These are phyloP conservation scores for Sporisorium reilianum DNA, from an alignment of 1,284 basidiomycete genomes.

Conservation along the genomic window DNA sequence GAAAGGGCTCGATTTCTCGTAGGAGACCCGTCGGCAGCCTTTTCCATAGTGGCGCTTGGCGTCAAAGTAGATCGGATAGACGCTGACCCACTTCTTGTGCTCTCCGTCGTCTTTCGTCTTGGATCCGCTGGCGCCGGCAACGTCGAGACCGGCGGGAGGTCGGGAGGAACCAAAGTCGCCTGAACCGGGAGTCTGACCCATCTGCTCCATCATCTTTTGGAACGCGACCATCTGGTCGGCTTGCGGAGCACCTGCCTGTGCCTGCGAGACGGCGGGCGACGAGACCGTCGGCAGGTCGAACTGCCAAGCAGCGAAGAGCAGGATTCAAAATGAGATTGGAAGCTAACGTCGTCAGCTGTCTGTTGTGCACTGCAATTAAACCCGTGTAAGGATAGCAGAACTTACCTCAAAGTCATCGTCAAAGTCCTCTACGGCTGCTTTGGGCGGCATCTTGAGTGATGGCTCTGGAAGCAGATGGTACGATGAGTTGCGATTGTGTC, in stretches of 20 bases:
- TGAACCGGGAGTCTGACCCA: conserved; percentile 48
- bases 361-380: not conserved
- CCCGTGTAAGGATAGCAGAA: not conserved
- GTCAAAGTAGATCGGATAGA: conserved; percentile 97
- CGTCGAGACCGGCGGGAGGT: conserved; percentile 11
- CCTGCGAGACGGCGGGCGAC: conserved; percentile 41
- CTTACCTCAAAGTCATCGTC: conserved; percentile 69
- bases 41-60: conserved; percentile 87
- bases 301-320: conserved; percentile 15
- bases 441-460: conserved; percentile 46
- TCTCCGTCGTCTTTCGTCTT: conserved; percentile 48
- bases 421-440: conserved; percentile 65
- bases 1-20: conserved; percentile 89
- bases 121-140: conserved; percentile 27
- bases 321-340: not conserved
- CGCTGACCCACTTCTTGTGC: conserved; percentile 83
- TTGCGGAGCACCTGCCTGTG: conserved; percentile 29
- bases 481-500: not conserved
- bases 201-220: conserved; percentile 64
- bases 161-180: conserved; percentile 40
- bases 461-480: not conserved
- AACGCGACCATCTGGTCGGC: conserved; percentile 58
- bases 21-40: conserved; percentile 83
- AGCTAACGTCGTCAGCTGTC: conserved; percentile 6
- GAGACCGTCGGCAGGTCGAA: conserved; percentile 60